A percentile compares a stretch with the other conserved stretches of the same genome.
Conservation (phyloP, 176 grass and related monocot species). For the Aechmea fasciata region DNA sequence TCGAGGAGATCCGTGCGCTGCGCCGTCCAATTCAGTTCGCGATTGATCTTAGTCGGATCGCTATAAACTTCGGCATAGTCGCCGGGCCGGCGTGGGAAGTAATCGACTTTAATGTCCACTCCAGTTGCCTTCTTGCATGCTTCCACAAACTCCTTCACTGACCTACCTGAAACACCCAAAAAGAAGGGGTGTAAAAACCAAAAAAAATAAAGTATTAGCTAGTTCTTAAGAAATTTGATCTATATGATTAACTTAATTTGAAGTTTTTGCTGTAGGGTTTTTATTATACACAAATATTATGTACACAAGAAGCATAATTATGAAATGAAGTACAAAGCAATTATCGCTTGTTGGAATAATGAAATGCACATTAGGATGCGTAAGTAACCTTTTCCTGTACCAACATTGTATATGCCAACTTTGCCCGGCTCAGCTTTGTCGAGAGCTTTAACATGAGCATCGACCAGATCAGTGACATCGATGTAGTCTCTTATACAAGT, state of each 20-base stretch:
- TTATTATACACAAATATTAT: neutral
- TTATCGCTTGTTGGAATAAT: neutral
- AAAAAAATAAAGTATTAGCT: neutral
- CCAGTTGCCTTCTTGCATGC: conserved; percentile 85
- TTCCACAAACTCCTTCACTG: conserved; percentile 88
- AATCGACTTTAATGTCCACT: conserved; percentile 65
- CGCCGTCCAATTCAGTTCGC: conserved; percentile 78
- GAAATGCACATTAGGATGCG: neutral
- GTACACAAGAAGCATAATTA: neutral
- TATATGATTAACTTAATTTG: too few species aligned
- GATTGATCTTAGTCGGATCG: conserved; percentile 57
- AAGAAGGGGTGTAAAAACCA: conserved; percentile 2
- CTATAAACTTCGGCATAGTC: conserved; percentile 92
- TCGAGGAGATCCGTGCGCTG: conserved; percentile 55
- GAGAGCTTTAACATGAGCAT: conserved; percentile 88
- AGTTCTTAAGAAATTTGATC: neutral
- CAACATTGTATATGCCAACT: conserved; percentile 94
- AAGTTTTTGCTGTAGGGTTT: too few species aligned
- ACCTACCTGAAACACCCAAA: conserved; percentile 36
- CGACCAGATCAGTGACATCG: conserved; percentile 85
- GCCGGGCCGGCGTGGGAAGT: conserved; percentile 60
- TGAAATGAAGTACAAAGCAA: neutral
- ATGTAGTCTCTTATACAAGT: conserved; percentile 91
- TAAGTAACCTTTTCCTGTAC: conserved; percentile 81
- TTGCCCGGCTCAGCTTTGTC: conserved; percentile 59